Conservation (phyloP, 2,329 filamentous ascomycete species). For the Clathrospora elynae region DNA sequence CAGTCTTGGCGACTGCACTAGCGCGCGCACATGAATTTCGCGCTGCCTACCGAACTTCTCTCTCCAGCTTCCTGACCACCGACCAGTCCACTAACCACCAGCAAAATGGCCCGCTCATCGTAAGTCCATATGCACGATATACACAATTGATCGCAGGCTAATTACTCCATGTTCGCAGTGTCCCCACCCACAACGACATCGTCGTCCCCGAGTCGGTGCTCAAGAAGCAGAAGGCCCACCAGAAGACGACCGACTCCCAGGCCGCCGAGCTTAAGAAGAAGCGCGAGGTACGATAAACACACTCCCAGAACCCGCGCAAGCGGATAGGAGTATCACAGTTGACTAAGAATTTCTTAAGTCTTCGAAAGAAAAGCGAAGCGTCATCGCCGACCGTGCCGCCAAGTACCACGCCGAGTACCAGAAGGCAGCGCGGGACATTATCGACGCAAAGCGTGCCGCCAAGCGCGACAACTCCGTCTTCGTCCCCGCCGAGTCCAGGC, state of each 20-base stretch:
- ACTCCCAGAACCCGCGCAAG: slow-evolving; percentile 45
- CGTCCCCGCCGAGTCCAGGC: slow-evolving; percentile 92
- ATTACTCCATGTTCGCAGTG: slow-evolving; percentile 55
- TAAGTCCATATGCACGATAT: slow-evolving; percentile 22
- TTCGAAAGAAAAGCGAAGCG: slow-evolving; percentile 98
- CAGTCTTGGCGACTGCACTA: slow-evolving; percentile 32
- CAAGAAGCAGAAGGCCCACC: slow-evolving; percentile 99
- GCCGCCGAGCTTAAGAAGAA: slow-evolving; percentile 80
- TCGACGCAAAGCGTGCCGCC: slow-evolving; percentile 86
- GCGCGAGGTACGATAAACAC: slow-evolving; percentile 85
- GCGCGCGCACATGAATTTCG: slow-evolving; percentile 37
- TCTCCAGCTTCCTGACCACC: slow-evolving; percentile 35
- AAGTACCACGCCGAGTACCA: slow-evolving; percentile 99
- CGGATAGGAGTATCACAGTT: slow-evolving; percentile 47
- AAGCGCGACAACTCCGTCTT: slow-evolving; percentile 94
- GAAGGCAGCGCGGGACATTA: slow-evolving; percentile 93
- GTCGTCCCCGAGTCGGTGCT: slow-evolving; percentile 98
- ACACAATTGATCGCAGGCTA: neutral
- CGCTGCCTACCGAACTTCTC: slow-evolving; percentile 19
- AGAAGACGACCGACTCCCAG: slow-evolving; percentile 94
- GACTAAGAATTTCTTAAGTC: slow-evolving; percentile 66
- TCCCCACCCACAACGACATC: slow-evolving; percentile 93
- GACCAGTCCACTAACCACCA: slow-evolving; percentile 44
- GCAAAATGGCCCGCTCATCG: slow-evolving; percentile 47
- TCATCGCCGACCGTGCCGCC: slow-evolving; percentile 99